Evolutionary conservation across 2,329 filamentous ascomycete species (phyloP).

Genomic region (Colletotrichum echinochloae): DNA sequence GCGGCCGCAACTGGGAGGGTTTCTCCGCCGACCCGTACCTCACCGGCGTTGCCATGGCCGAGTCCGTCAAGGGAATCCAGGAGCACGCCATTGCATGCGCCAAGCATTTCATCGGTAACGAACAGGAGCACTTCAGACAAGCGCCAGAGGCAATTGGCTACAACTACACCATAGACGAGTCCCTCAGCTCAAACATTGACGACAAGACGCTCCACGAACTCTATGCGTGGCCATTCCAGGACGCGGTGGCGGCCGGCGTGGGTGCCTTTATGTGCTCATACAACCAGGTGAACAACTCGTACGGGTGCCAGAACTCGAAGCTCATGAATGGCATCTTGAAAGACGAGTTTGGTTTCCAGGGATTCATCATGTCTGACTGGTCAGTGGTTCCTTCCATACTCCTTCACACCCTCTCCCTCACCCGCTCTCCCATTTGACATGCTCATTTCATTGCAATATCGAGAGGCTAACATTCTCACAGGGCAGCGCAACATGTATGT

Average conservation of each 20-base stretch:
- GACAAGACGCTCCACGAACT: constrained; percentile 82
- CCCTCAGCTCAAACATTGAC: constrained; percentile 72
- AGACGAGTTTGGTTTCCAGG: constrained; percentile 83
- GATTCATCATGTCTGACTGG: constrained; percentile 87
- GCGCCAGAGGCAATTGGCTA: constrained; percentile 62
- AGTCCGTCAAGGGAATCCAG: constrained; percentile 84
- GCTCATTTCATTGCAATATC: background rate
- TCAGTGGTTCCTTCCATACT: background rate
- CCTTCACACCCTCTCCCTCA: no score
- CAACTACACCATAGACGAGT: constrained; percentile 72
- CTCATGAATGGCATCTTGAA: constrained; percentile 82
- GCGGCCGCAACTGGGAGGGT: constrained; percentile 73
- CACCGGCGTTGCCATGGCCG: constrained; percentile 77
- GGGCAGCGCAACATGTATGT: constrained; percentile 17
- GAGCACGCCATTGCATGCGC: constrained; percentile 86
- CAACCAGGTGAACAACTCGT: constrained; percentile 84
- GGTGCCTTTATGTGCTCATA: constrained; percentile 76
- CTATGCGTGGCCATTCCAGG: constrained; percentile 83
- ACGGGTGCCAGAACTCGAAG: constrained; percentile 83
- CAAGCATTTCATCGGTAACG: constrained; percentile 81
- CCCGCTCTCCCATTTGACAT: no score
- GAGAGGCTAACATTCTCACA: background rate
- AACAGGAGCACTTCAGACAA: constrained; percentile 84
- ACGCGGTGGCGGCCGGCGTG: constrained; percentile 76
- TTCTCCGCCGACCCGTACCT: constrained; percentile 80